Base-by-base conservation (phyloP, 148 eudicot species). In the Dianthus caryophyllus region DNA sequence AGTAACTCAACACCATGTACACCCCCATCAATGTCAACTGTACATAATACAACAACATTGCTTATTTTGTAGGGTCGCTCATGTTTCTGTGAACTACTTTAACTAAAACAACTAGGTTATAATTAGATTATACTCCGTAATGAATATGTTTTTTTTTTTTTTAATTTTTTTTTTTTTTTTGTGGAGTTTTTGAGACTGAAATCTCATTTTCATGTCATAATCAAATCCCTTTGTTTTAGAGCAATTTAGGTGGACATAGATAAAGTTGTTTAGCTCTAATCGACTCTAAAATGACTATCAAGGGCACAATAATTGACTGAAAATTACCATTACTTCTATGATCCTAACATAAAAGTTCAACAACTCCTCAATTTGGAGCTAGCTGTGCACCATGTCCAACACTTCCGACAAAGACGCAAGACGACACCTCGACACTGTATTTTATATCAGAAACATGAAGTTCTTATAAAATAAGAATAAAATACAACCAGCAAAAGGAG, bases 1-100 rank as follows among this genome's bases (percentile, higher is more conserved):
- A 73, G 75, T 63, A 59, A 65, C 80, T 61, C 72, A 69, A 59
- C 5, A 67, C 68, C 75, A 79, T 70, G 72, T 67, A 74, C 74
- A 65, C 76, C 61, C 69, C 73, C 57, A 69, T 78, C 69, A 58
- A 54, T 57, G 51, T 68, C 63, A 65, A 33, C n/a, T n/a, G 44
- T 55, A 44, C 26, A 52, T 33, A n/a, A n/a, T n/a, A n/a, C n/a
- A n/a, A 41, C 38, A 54, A 64, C 62, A 55, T 44, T 66, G 68
- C 68, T 78, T 69, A 66, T 58, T 64, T 47, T 65, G 64, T 59
- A 60, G 72, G 50, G 57, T 43, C 65, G 55, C 24, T 57, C 63
- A 68, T 17, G 52, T 48, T 71, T 61, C 27, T 18, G 38, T 15
- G 16, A 49, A 25, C 46, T 56, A 65, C 51, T 47, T 36, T 58